Evolutionary conservation across 306 rosid species (phyloP).

Genomic region (Cajanus cajan): DNA sequence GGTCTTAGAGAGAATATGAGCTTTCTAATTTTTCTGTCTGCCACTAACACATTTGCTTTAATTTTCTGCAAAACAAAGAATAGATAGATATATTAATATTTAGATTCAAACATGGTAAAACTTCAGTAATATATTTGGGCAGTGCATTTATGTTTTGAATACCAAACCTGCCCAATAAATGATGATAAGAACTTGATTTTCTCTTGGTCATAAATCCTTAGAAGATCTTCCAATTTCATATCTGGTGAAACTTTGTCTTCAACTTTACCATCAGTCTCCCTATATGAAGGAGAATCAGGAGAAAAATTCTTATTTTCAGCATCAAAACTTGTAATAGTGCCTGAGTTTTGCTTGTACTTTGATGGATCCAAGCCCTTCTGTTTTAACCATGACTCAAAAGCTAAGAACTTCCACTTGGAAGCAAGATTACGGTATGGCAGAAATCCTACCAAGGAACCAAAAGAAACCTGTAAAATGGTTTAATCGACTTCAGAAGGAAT

Average conservation of each 20-base stretch:
- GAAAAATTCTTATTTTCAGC: slow-evolving; percentile 39
- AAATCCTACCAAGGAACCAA: slow-evolving; percentile 84
- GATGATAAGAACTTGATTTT: slow-evolving; percentile 79
- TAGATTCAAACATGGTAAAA: slow-evolving; percentile 19
- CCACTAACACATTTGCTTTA: slow-evolving; percentile 60
- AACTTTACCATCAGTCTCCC: slow-evolving; percentile 36
- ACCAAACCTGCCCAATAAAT: slow-evolving; percentile 83
- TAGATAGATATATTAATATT: slow-evolving; percentile 16
- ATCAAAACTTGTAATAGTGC: slow-evolving; percentile 51
- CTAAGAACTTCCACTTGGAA: slow-evolving; percentile 89
- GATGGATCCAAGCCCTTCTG: slow-evolving; percentile 88
- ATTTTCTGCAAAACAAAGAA: slow-evolving; percentile 59
- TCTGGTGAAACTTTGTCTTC: slow-evolving; percentile 63
- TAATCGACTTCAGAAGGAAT: slow-evolving; percentile 34
- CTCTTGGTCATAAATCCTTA: slow-evolving; percentile 75
- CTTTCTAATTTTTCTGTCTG: slow-evolving; percentile 70
- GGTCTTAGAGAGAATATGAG: slow-evolving; percentile 74
- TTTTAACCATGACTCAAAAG: slow-evolving; percentile 95
- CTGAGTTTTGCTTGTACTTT: slow-evolving; percentile 57
- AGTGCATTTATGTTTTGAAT: slow-evolving; percentile 18
- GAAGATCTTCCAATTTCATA: slow-evolving; percentile 82
- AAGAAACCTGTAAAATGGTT: slow-evolving; percentile 74
- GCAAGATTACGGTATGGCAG: slow-evolving; percentile 86
- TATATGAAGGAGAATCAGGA: slow-evolving; percentile 35
- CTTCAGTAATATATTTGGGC: not conserved